These are phyloP conservation scores for Wickerhamiella kurtzmanii DNA, from an alignment of 805 yeast genomes.

Conservation along the genomic window DNA sequence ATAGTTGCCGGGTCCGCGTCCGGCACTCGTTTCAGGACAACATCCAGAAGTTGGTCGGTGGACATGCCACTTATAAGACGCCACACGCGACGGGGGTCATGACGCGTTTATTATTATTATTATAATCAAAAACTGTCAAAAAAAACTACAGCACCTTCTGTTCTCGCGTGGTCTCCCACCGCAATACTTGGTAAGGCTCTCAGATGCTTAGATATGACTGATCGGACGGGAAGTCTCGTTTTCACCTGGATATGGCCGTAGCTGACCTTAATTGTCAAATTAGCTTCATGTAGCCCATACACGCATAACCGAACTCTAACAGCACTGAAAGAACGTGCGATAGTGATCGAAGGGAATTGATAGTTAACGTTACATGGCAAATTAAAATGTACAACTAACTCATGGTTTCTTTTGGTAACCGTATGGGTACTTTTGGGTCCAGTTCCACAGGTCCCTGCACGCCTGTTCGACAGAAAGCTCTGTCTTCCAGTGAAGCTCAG, in stretches of 20 bases:
- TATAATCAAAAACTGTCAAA: neutral
- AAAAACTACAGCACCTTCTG: slow-evolving; percentile 9
- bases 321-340: no score
- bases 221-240: slow-evolving; percentile 3
- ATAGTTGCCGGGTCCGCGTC: slow-evolving; percentile 30
- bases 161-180: slow-evolving; percentile 10
- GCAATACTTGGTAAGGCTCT: slow-evolving; percentile 7
- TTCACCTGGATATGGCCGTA: slow-evolving; percentile 2
- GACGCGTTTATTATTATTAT: neutral
- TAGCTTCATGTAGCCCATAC: no score
- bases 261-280: neutral
- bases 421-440: slow-evolving; percentile 57
- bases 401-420: slow-evolving; percentile 35
- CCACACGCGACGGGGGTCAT: no score
- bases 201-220: slow-evolving; percentile 5
- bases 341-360: no score
- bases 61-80: slow-evolving; percentile 8
- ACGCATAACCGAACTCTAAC: no score
- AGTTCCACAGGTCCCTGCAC: slow-evolving; percentile 62
- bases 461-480: slow-evolving; percentile 44
- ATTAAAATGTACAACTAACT: no score
- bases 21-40: slow-evolving; percentile 29
- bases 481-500: slow-evolving; percentile 55
- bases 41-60: slow-evolving; percentile 14
- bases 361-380: no score